Evolutionary conservation across 1,284 basidiomycete genomes (phyloP).

Genomic region (Puccinia coronata): DNA sequence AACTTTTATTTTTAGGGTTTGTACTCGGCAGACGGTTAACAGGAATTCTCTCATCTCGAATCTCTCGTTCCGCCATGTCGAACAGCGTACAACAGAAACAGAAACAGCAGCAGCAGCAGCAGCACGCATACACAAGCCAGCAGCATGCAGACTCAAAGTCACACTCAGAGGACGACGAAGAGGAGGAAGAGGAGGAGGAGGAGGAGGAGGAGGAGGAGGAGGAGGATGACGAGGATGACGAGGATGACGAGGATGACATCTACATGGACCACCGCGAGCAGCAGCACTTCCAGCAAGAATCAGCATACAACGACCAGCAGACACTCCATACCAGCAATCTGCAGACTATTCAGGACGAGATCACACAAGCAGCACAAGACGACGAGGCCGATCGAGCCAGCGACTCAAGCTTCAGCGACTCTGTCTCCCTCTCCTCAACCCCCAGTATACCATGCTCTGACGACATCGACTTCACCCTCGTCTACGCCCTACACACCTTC

Average conservation of each 20-base stretch:
- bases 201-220: no score
- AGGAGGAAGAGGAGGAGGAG: slow-evolving; percentile 23
- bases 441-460: slow-evolving; percentile 79
- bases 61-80: no score
- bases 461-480: slow-evolving; percentile 84
- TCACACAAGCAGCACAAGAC: slow-evolving; percentile 33
- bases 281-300: neutral
- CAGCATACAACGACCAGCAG: slow-evolving; percentile 15
- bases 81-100: no score
- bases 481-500: slow-evolving; percentile 87
- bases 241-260: slow-evolving; percentile 35
- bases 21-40: neutral
- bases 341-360: neutral
- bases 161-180: slow-evolving; percentile 25
- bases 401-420: slow-evolving; percentile 50
- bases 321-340: neutral
- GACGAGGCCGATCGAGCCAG: slow-evolving; percentile 47
- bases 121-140: neutral
- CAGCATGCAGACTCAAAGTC: neutral
- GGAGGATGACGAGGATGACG: no score
- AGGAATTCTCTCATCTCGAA: no score
- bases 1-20: no score
- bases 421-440: slow-evolving; percentile 62
- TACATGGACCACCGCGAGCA: slow-evolving; percentile 33
- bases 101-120: slow-evolving; percentile 17